These are phyloP conservation scores for Fomitopsis pinicola DNA, from an alignment of 1,284 basidiomycete genomes.

Conservation along the genomic window DNA sequence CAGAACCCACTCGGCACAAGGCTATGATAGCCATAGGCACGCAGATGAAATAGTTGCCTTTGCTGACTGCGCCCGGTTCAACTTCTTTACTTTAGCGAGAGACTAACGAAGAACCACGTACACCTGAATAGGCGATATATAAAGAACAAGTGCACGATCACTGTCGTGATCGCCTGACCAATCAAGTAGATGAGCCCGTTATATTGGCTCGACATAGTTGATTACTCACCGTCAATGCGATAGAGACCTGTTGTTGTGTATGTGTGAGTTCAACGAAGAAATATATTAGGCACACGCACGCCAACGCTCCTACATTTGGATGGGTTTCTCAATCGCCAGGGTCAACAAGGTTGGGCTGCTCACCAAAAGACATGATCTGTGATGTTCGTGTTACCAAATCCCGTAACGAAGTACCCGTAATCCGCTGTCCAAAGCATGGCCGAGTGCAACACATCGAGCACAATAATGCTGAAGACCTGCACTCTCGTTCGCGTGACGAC, in stretches of 20 bases:
- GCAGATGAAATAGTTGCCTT: slow-evolving; percentile 20
- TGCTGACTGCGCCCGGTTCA: slow-evolving; percentile 12
- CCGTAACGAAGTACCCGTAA: slow-evolving; percentile 20
- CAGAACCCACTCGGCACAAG: not conserved
- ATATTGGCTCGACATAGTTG: not conserved
- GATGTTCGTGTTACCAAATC: slow-evolving; percentile 16
- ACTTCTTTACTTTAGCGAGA: not conserved
- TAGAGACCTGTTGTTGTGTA: slow-evolving; percentile 9
- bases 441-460: slow-evolving; percentile 22
- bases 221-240: slow-evolving; percentile 14
- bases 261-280: not conserved
- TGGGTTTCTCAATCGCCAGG: not conserved
- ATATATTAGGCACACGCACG: slow-evolving; percentile 5
- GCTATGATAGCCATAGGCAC: slow-evolving; percentile 13
- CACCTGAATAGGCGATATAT: slow-evolving; percentile 15
- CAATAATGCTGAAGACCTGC: slow-evolving; percentile 15
- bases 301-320: slow-evolving; percentile 8
- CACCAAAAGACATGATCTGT: slow-evolving; percentile 20
- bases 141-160: slow-evolving; percentile 22
- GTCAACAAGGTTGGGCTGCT: not conserved
- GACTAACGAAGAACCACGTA: not conserved
- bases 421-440: slow-evolving; percentile 17
- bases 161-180: slow-evolving; percentile 13
- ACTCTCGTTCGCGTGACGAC: slow-evolving; percentile 8
- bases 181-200: not conserved